Evolutionary conservation across 345 rosid genomes (phyloP).

Genomic region (Salix brachista): DNA sequence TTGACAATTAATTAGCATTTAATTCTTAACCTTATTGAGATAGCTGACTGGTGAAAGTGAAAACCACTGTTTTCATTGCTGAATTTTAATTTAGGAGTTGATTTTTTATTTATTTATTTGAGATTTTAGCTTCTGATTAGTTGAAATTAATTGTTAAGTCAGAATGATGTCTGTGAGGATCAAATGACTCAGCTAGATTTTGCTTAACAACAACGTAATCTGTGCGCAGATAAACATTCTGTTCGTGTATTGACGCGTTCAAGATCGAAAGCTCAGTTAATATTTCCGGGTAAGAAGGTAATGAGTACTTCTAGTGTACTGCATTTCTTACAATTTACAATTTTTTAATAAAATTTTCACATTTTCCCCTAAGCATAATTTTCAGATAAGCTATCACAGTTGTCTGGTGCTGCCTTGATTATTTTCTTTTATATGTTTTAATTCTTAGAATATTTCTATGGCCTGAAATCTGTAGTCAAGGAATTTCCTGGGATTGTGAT

Average conservation of each 20-base stretch:
- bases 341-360: no score
- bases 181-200: slow-evolving; percentile 9
- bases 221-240: slow-evolving; percentile 57
- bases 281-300: slow-evolving; percentile 99
- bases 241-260: slow-evolving; percentile 84
- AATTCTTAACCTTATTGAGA: background rate
- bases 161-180: background rate
- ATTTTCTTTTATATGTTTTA: background rate
- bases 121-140: background rate
- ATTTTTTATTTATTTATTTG: background rate
- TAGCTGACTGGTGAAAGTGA: background rate
- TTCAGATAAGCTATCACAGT: background rate
- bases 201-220: background rate
- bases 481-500: slow-evolving; percentile 66
- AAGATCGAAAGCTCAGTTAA: slow-evolving; percentile 68
- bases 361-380: background rate
- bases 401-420: background rate
- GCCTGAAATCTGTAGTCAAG: slow-evolving; percentile 39
- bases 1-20: background rate
- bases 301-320: slow-evolving; percentile 25
- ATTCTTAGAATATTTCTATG: background rate
- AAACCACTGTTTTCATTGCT: background rate
- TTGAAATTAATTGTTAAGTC: background rate
- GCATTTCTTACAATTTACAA: background rate
- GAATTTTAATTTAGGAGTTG: background rate